A percentile compares a stretch with the other conserved stretches of the same genome.
Conservation (phyloP, 495 filamentous ascomycete species). For the Patellaria atrata region DNA sequence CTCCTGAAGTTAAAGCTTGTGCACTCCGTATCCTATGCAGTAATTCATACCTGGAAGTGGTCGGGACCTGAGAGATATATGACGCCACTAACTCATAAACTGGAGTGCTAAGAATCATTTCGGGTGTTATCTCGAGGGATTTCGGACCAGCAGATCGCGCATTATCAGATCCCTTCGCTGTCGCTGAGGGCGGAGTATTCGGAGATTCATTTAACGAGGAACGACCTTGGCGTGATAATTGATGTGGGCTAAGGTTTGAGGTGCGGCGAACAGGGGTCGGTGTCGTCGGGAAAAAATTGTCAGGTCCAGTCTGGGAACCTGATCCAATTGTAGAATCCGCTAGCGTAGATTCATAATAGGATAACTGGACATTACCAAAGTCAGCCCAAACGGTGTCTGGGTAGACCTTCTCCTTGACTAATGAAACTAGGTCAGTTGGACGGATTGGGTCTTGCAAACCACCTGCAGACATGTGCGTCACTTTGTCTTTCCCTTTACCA, state of each 20-base stretch:
- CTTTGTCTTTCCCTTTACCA: constrained; percentile 65
- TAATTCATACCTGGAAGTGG: constrained; percentile 65
- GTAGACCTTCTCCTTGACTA: constrained; percentile 41
- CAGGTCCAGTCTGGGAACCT: constrained; percentile 9
- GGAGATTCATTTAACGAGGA: constrained; percentile 40
- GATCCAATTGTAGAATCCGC: constrained; percentile 4
- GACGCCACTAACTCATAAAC: constrained; percentile 53
- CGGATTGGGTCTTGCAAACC: constrained; percentile 39
- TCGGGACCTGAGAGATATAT: constrained; percentile 51
- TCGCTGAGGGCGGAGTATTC: constrained; percentile 17
- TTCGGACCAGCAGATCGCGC: constrained; percentile 28
- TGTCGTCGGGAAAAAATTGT: constrained; percentile 27
- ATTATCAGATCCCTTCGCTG: constrained; percentile 3
- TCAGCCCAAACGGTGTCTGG: constrained; percentile 40
- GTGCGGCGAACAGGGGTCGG: constrained; percentile 37
- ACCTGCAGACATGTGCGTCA: too few species aligned
- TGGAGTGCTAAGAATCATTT: constrained; percentile 43
- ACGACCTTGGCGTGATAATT: constrained; percentile 28
- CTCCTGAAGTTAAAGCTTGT: constrained; percentile 53
- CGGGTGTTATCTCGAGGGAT: constrained; percentile 55
- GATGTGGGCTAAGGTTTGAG: constrained; percentile 21
- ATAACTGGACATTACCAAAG: constrained; percentile 50
- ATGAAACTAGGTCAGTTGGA: constrained; percentile 61
- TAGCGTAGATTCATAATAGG: constrained; percentile 41
- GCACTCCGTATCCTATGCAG: constrained; percentile 71